Base-by-base conservation (phyloP, 345 rosid genomes). In the Camelina hispida region DNA sequence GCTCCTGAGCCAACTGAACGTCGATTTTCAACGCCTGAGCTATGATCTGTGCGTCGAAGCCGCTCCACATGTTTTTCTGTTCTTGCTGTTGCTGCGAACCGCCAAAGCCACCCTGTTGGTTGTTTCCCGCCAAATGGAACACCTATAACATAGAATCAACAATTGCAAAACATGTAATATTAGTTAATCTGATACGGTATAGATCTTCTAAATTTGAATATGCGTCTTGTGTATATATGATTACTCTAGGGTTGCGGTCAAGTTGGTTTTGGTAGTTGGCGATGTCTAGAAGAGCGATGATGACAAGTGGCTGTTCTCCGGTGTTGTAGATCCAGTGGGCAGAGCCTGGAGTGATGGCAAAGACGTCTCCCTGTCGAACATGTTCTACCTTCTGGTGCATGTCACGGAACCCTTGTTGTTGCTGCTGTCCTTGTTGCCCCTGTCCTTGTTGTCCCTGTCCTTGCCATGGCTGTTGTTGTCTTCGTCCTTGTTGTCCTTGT, bases 101-200 rank as follows among this genome's bases (percentile, higher is more conserved):
- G 12, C 85, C 65, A 35, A 54, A 65, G 4, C 74, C 62, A 3
- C 76, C 71, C 30, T 78, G 75, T 60, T 75, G 89, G 87, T 91
- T 88, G 47, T 58, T 74, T 15, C 97, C 96, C 15, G 96, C 90
- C 42, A 91, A 80, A 67, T 69, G 77, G 87, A 89, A 93, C 47
- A 28, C 74, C 96, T 91, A 71, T 6, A 38, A 18, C 17, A n/a
- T 15, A 25, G 1, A 62, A 17, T 9, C 5, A 35, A 42, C 10
- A 68, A 9, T 53, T 15, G 54, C 5, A 46, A 18, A 11, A 22
- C n/a, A 23, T 14, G 17, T 17, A 57, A 43, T 30, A 66, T 59
- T 51, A 52, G 25, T 71, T 69, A 30, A 13, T 23, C 1, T 63
- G 54, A 35, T 61, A 55, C 40, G 48, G 28, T 25, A 3, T 59